Conservation (phyloP, 192 early-diverging fungal genomes). For the Rhizoclosmatium globosum region DNA sequence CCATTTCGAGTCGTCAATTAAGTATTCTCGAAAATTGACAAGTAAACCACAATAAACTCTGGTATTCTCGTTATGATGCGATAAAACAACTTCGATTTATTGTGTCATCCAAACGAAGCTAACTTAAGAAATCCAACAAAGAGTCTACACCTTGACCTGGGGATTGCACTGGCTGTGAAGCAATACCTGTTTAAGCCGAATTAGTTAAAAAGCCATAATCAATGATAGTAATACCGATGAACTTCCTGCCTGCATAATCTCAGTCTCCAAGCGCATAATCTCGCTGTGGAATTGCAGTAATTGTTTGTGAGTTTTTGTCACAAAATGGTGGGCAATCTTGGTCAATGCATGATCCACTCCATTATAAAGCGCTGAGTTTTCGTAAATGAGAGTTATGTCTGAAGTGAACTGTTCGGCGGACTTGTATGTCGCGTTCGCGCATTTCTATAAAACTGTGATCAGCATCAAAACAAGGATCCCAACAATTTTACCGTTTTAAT, state of each 20-base stretch:
- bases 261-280: constrained; percentile 18
- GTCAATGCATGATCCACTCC: constrained; percentile 58
- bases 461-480: background rate
- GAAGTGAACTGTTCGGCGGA: constrained; percentile 56
- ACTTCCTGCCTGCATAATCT: background rate
- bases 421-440: constrained; percentile 50
- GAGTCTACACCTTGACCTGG: no score
- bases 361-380: constrained; percentile 64
- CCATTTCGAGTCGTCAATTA: constrained; percentile 20
- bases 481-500: constrained; percentile 60
- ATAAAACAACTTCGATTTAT: no score
- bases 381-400: constrained; percentile 60
- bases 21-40: constrained; percentile 28
- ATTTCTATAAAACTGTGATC: constrained; percentile 24
- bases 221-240: no score
- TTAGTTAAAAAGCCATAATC: no score
- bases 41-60: background rate
- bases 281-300: constrained; percentile 13
- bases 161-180: no score
- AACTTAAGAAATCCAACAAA: no score
- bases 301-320: constrained; percentile 37
- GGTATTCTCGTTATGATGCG: no score
- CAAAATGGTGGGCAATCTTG: constrained; percentile 46
- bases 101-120: no score
- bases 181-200: background rate